Base-by-base conservation (phyloP, 345 rosid species). In the Populus tremula region DNA sequence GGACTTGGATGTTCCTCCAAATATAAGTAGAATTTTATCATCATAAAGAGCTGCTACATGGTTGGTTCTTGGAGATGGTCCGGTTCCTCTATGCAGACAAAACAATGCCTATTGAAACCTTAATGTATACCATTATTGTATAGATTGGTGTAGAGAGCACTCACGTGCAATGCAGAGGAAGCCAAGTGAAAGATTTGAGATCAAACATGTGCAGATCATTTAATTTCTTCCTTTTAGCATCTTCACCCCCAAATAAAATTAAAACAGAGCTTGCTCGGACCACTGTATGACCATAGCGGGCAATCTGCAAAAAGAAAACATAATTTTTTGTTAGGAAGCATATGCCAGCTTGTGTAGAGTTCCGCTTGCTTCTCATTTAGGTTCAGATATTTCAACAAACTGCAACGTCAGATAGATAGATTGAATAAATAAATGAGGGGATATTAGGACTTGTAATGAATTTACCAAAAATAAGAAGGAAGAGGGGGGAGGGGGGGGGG, bases 201-300 rank as follows among this genome's bases (percentile, higher is more conserved):
- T 96, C 99, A 81, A 96, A 92, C 97, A 96, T 94, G 80, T 96
- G 91, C 16, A 96, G 89, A 84, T 96, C 99, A 71, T 96, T 93
- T 72, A 96, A 84, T 84, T 93, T 96, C 88, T 89, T 92, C 89
- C 86, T 93, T 84, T 88, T 96, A 72, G 90, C 84, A 85, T 93
- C 97, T 87, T 96, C 98, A 43, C 99, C 98, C 3, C 98, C 99
- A 67, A 92, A 96, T 59, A 96, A 88, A 70, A 96, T 90, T 78
- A 96, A 85, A 70, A 82, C 90, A 1, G 94, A 90, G 85, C 88
- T 88, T 35, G 97, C 97, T 85, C 92, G 88, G 72, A 92, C 97
- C 75, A 91, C 96, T n/a, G 95, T 86, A 80, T 89, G 99, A 77
- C 98, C 97, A 76, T 81, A 88, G 72, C 99, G 97, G 80, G 98